phyloP scores from a whole-genome alignment of 257 asterid genomes.

The Solanum paucissectum region DNA sequence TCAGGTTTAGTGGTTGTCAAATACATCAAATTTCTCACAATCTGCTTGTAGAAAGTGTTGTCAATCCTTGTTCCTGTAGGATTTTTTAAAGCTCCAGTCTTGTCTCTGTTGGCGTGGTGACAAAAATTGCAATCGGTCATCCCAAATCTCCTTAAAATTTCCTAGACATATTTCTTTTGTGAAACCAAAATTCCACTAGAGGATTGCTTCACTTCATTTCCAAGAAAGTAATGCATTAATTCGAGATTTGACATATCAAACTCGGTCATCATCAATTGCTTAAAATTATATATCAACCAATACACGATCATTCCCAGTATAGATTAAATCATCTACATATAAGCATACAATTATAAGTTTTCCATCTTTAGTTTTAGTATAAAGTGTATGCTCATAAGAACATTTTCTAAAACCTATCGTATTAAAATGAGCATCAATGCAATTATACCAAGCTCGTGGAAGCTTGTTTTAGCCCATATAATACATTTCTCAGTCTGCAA shows the following conservation, averaged over 20 bases:
- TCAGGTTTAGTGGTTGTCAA: neutral
- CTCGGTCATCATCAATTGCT: neutral
- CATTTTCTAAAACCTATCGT: neutral
- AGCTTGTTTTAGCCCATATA: neutral
- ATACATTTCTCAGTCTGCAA: neutral
- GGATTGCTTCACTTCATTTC: neutral
- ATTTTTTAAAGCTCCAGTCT: too few relatives aligned
- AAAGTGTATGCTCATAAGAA: neutral
- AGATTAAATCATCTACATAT: too few relatives aligned
- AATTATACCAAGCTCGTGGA: conserved; percentile 2
- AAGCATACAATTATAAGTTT: neutral
- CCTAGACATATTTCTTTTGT: too few relatives aligned
- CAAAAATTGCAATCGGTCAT: too few relatives aligned
- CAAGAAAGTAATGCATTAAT: neutral
- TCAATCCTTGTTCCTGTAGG: neutral
- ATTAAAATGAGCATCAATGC: neutral
- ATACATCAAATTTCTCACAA: neutral
- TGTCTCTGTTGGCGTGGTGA: too few relatives aligned
- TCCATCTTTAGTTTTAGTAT: neutral
- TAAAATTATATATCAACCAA: neutral
- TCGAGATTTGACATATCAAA: neutral
- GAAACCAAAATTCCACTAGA: neutral
- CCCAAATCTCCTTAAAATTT: too few relatives aligned
- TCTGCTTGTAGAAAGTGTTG: neutral
- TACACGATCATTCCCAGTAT: neutral